Percentiles rank a stretch among this genome's conserved stretches.
phyloP scores from a whole-genome alignment of 2,329 filamentous ascomycete species.

The Tolypocladium album region DNA sequence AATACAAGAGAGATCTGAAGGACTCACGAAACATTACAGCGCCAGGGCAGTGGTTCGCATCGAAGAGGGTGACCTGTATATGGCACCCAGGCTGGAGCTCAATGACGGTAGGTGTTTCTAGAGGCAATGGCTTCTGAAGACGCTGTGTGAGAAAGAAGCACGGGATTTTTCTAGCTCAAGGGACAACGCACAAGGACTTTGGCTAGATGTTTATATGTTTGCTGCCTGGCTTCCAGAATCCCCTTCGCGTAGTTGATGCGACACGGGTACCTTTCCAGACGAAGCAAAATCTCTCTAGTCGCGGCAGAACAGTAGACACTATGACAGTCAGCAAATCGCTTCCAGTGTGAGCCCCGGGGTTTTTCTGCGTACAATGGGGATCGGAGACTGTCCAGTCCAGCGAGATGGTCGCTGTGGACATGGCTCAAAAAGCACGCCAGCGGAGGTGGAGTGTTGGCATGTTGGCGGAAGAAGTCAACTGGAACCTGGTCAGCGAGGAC shows the following conservation, averaged over 20 bases:
- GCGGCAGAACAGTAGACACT: constrained; percentile 80
- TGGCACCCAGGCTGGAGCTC: constrained; percentile 57
- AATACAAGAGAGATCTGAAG: background rate
- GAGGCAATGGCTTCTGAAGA: constrained; percentile 60
- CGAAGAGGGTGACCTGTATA: constrained; percentile 75
- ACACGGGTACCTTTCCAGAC: constrained; percentile 67
- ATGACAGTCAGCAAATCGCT: background rate
- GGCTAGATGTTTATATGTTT: constrained; percentile 67
- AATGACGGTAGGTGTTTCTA: constrained; percentile 68
- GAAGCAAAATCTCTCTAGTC: constrained; percentile 69
- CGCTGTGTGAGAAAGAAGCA: background rate
- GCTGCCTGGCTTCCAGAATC: constrained; percentile 61
- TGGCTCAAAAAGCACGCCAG: constrained; percentile 85
- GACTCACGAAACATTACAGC: constrained; percentile 73
- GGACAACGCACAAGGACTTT: constrained; percentile 46
- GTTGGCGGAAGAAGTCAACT: constrained; percentile 74
- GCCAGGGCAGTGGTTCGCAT: constrained; percentile 87
- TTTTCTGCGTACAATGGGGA: constrained; percentile 53
- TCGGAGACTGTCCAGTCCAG: constrained; percentile 64
- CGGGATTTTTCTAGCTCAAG: background rate
- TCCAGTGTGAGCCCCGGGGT: background rate
- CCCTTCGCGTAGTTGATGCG: constrained; percentile 73
- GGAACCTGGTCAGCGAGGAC: constrained; percentile 3
- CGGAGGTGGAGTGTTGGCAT: constrained; percentile 44
- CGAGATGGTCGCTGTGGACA: constrained; percentile 83